These are phyloP conservation scores for Acanthamoeba royreba DNA, from an alignment of 208 protist species.

Conservation along the genomic window DNA sequence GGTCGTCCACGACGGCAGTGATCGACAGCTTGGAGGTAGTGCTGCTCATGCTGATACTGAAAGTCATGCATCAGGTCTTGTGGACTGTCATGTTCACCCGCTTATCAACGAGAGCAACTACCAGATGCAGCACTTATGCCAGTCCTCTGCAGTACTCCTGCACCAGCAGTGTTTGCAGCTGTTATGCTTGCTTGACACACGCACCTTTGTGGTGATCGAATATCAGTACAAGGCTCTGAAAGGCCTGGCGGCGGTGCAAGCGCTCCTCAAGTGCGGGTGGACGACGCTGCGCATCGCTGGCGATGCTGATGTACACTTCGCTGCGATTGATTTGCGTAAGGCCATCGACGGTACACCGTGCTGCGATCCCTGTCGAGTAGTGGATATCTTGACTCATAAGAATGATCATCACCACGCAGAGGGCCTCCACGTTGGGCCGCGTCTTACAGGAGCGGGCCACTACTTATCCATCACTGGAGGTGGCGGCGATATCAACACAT, in stretches of 20 bases:
- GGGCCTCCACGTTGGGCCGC: not conserved
- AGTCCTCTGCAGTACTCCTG: not conserved
- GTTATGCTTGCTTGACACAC: not conserved
- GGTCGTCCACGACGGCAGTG: not conserved
- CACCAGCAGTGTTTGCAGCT: not conserved
- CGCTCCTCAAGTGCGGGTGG: not conserved
- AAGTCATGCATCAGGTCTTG: not conserved
- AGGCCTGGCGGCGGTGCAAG: not conserved
- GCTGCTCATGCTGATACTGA: not conserved
- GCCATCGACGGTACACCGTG: not conserved
- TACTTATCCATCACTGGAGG: slow-evolving; percentile 25
- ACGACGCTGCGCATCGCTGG: not conserved
- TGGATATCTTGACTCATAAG: not conserved
- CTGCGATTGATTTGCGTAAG: not conserved
- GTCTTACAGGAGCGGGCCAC: not conserved
- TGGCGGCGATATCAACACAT: not conserved
- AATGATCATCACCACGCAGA: not conserved
- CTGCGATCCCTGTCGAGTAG: not conserved
- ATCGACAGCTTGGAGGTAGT: too few species aligned
- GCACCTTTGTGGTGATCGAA: not conserved
- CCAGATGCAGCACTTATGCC: not conserved
- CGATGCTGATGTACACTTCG: not conserved
- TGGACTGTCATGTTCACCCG: slow-evolving; percentile 29
- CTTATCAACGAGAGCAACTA: slow-evolving; percentile 2
- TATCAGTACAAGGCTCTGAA: not conserved